Evolutionary conservation across 768 basidiomycete species (phyloP).

Genomic region (Lepiota venenata): DNA sequence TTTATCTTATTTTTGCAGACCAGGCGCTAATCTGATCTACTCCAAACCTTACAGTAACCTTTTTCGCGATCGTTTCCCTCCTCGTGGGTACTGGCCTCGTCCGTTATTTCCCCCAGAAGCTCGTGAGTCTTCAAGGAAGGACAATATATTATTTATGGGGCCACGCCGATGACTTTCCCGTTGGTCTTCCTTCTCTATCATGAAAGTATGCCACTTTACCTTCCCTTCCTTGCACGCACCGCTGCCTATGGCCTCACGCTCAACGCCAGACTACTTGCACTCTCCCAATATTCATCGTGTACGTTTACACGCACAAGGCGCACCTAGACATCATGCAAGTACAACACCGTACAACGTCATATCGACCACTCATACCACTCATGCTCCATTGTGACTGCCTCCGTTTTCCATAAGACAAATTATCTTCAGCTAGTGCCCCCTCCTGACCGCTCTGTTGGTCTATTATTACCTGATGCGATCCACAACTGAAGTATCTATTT

Average conservation of each 20-base stretch:
- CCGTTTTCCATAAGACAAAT: too few species aligned
- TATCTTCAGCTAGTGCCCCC: too few species aligned
- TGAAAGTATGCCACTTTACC: neutral
- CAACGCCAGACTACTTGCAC: neutral
- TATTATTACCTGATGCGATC: too few species aligned
- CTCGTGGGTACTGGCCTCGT: slow-evolving; percentile 39
- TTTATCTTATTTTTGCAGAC: too few species aligned
- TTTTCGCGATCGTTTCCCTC: slow-evolving; percentile 34
- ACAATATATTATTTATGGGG: slow-evolving; percentile 49
- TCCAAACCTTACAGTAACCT: slow-evolving; percentile 30
- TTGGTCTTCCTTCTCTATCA: slow-evolving; percentile 13
- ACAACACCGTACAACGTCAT: too few species aligned
- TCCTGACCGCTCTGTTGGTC: too few species aligned
- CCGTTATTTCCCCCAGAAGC: slow-evolving; percentile 43
- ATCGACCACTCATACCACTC: too few species aligned
- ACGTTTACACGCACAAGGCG: too few species aligned
- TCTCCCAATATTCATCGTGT: neutral
- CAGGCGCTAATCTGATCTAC: neutral
- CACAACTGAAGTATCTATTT: too few species aligned
- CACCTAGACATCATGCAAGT: too few species aligned
- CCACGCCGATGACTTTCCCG: slow-evolving; percentile 31
- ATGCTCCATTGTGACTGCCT: too few species aligned
- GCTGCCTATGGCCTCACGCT: neutral
- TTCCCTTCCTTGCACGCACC: neutral
- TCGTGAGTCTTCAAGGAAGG: slow-evolving; percentile 38